A percentile compares a stretch with the other conserved stretches of the same genome.
These are phyloP conservation scores for Corylus heterophylla DNA, from an alignment of 306 rosid genomes.

Conservation along the genomic window DNA sequence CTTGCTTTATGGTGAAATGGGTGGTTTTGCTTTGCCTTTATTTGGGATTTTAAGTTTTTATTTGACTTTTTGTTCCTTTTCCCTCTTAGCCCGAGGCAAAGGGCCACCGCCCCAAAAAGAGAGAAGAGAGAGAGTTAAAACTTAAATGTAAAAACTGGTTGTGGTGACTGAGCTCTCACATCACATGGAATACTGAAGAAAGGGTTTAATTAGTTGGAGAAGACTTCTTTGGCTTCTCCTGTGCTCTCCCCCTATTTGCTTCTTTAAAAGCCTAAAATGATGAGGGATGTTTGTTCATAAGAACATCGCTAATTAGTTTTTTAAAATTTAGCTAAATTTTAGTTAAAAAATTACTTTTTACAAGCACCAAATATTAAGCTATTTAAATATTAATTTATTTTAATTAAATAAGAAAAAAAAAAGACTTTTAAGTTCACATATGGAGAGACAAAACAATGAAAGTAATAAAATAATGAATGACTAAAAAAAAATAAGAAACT, in stretches of 20 bases:
- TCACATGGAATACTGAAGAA: conserved; percentile 21
- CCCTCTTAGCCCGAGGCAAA: conserved; percentile 1
- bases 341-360: too few relatives aligned
- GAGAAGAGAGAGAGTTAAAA: neutral
- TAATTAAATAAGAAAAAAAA: too few relatives aligned
- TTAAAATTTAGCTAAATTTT: too few relatives aligned
- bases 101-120: conserved; percentile 9
- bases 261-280: neutral
- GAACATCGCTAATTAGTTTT: too few relatives aligned
- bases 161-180: conserved; percentile 35
- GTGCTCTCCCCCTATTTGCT: neutral
- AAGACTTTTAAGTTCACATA: too few relatives aligned
- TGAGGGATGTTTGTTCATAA: too few relatives aligned
- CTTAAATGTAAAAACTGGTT: conserved; percentile 14
- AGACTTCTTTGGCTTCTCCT: neutral
- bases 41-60: conserved; percentile 21
- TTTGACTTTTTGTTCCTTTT: conserved; percentile 14
- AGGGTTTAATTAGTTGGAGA: neutral
- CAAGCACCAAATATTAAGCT: too few relatives aligned
- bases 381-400: too few relatives aligned
- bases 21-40: conserved; percentile 19
- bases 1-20: conserved; percentile 25
- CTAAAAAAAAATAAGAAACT: too few relatives aligned
- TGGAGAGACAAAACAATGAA: too few relatives aligned
- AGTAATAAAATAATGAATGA: too few relatives aligned